A percentile compares a stretch with the other conserved stretches of the same genome.
These are phyloP conservation scores for Camellia sinensis DNA, from an alignment of 148 eudicot species.

Conservation along the genomic window DNA sequence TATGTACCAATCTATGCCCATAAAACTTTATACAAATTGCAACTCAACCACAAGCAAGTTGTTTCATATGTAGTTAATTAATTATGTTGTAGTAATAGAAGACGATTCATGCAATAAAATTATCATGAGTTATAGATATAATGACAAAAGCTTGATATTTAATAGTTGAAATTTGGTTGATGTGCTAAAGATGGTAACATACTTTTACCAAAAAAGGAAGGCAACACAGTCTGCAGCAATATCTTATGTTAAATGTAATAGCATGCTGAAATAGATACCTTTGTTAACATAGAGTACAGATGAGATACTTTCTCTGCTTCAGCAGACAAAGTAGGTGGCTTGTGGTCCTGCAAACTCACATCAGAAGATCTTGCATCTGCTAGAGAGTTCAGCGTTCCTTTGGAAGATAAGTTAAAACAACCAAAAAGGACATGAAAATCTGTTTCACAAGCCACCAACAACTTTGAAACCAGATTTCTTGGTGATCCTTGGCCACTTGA, in stretches of 20 bases:
- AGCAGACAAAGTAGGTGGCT: slow-evolving; percentile 30
- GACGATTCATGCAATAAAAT: neutral
- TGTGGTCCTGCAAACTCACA: slow-evolving; percentile 22
- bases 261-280: slow-evolving; percentile 41
- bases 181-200: slow-evolving; percentile 4
- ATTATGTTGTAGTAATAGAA: neutral
- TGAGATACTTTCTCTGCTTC: slow-evolving; percentile 52
- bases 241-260: neutral
- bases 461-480: slow-evolving; percentile 50
- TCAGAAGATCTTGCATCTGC: slow-evolving; percentile 26
- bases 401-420: slow-evolving; percentile 33
- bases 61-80: neutral
- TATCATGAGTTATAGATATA: neutral
- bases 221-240: slow-evolving; percentile 2
- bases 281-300: slow-evolving; percentile 51
- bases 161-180: neutral
- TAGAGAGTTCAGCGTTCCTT: slow-evolving; percentile 25
- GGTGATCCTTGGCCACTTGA: slow-evolving; percentile 32
- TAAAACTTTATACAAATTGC: neutral
- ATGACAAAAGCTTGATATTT: neutral
- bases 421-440: slow-evolving; percentile 70
- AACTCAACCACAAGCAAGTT: neutral
- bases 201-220: neutral
- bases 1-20: neutral
- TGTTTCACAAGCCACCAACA: slow-evolving; percentile 61